Evolutionary conservation across 202 grass and related monocot species (phyloP).

Genomic region (Panicum hallii): DNA sequence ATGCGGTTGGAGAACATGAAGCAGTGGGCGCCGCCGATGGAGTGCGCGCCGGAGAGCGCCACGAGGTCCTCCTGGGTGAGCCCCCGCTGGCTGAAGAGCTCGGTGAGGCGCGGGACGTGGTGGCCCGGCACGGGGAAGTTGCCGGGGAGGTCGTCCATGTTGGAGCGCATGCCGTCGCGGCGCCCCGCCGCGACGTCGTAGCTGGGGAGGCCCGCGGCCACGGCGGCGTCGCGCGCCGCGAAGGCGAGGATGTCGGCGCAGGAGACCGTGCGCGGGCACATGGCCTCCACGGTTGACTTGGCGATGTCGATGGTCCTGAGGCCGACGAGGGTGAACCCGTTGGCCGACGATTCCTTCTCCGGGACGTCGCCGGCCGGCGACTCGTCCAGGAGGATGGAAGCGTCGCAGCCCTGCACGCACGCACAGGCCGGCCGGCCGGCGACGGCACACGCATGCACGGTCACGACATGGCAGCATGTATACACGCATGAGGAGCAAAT

Average conservation of each 20-base stretch:
- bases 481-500: neutral
- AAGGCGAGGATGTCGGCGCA: constrained; percentile 76
- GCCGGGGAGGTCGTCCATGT: constrained; percentile 48
- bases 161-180: constrained; percentile 56
- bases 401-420: constrained; percentile 71
- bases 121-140: constrained; percentile 59
- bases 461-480: neutral
- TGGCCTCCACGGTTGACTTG: constrained; percentile 59
- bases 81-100: constrained; percentile 50
- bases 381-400: constrained; percentile 76
- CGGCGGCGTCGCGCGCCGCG: constrained; percentile 55
- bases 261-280: constrained; percentile 68
- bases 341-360: constrained; percentile 66
- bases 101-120: constrained; percentile 46
- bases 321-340: constrained; percentile 67
- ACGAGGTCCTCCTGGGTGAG: constrained; percentile 73
- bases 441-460: neutral
- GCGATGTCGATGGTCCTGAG: constrained; percentile 55
- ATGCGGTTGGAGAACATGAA: constrained; percentile 67
- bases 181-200: constrained; percentile 59
- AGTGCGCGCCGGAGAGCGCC: constrained; percentile 74
- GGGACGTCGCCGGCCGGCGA: constrained; percentile 51
- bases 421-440: neutral
- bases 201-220: constrained; percentile 46
- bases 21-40: constrained; percentile 87